Conservation (phyloP, 805 yeast genomes). For the Wickerhamiella nectarea region DNA sequence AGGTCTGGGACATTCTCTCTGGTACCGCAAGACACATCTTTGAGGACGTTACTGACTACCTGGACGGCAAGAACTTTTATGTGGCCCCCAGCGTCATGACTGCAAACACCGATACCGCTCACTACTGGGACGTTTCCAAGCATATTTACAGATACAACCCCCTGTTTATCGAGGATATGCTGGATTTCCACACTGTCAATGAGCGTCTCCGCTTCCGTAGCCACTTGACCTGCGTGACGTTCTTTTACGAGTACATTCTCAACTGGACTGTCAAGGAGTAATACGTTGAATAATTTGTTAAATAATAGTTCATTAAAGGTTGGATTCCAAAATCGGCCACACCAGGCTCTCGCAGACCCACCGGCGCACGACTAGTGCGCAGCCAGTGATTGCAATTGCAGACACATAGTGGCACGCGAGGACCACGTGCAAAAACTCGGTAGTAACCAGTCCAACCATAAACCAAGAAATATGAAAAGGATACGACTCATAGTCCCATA, state of each 20-base stretch:
- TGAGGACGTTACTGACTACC: slow-evolving; percentile 31
- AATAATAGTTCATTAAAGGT: neutral
- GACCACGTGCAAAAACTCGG: slow-evolving; percentile 47
- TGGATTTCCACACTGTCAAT: slow-evolving; percentile 27
- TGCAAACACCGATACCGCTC: slow-evolving; percentile 56
- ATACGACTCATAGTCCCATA: slow-evolving; percentile 91
- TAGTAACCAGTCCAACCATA: slow-evolving; percentile 45
- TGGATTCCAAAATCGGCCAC: slow-evolving; percentile 5
- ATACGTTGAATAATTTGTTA: neutral
- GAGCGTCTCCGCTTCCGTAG: slow-evolving; percentile 39
- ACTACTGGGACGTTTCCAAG: slow-evolving; percentile 45
- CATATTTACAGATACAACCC: slow-evolving; percentile 51
- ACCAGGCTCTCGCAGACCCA: neutral
- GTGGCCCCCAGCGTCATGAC: slow-evolving; percentile 48
- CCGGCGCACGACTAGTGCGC: slow-evolving; percentile 14
- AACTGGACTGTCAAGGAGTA: slow-evolving; percentile 3
- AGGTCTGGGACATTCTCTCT: slow-evolving; percentile 39
- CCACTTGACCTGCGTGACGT: slow-evolving; percentile 30
- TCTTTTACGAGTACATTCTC: slow-evolving; percentile 11
- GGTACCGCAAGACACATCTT: slow-evolving; percentile 49
- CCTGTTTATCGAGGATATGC: neutral
- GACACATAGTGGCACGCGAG: slow-evolving; percentile 25
- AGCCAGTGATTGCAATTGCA: slow-evolving; percentile 23
- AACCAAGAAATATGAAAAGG: slow-evolving; percentile 44
- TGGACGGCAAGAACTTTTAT: slow-evolving; percentile 27